Evolutionary conservation across 441 rosid genomes (phyloP).

Genomic region (Isatis lusitanica): DNA sequence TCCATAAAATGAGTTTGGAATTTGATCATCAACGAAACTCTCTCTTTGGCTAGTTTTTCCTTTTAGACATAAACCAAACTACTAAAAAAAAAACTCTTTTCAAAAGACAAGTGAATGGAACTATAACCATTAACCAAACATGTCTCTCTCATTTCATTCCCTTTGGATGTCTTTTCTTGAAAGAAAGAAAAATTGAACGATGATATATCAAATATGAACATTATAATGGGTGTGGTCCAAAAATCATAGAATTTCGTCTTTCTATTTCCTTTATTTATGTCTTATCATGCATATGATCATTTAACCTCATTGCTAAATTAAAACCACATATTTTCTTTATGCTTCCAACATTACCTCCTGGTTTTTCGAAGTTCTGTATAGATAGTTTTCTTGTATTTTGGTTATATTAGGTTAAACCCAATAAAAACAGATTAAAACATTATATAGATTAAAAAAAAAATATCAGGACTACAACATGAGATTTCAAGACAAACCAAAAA

Average conservation of each 20-base stretch:
- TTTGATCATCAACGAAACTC: slow-evolving; percentile 15
- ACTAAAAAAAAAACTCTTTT: background rate
- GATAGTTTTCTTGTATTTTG: no score
- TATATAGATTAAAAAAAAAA: no score
- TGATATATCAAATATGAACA: slow-evolving; percentile 28
- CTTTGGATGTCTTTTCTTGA: slow-evolving; percentile 21
- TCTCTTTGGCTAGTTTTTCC: slow-evolving; percentile 3
- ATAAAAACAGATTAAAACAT: no score
- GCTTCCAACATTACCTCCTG: slow-evolving; percentile 17
- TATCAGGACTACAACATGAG: no score
- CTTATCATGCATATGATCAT: slow-evolving; percentile 24
- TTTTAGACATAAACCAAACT: slow-evolving; percentile 27
- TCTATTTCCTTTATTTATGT: slow-evolving; percentile 4
- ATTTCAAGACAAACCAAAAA: no score
- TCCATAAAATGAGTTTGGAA: slow-evolving; percentile 20
- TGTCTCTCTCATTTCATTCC: slow-evolving; percentile 31
- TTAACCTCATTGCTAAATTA: slow-evolving; percentile 17
- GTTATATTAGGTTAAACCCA: no score
- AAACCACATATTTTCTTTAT: slow-evolving; percentile 23
- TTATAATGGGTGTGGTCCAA: slow-evolving; percentile 29
- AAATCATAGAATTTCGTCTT: slow-evolving; percentile 22
- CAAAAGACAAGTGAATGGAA: slow-evolving; percentile 4
- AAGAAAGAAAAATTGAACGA: background rate
- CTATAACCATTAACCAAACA: slow-evolving; percentile 19
- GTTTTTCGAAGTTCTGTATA: no score